A percentile compares a stretch with the other conserved stretches of the same genome.
These are phyloP conservation scores for Boletales sp. DNA, from an alignment of 768 basidiomycete genomes.

Conservation along the genomic window DNA sequence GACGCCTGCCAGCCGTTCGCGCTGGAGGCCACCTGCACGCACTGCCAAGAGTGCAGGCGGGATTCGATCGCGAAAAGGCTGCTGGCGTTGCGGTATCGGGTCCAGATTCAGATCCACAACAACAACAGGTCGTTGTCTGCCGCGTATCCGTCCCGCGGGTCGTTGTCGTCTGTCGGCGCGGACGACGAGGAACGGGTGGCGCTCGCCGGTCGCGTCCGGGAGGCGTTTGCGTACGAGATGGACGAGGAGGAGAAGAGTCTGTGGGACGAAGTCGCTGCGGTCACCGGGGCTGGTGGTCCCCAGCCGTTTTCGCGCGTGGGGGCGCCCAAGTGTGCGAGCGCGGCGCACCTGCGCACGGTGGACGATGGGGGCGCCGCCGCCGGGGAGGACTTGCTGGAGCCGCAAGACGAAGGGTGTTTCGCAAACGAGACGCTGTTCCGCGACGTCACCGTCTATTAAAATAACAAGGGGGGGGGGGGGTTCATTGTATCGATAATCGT, in stretches of 20 bases:
- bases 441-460: conserved; percentile 22
- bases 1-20: conserved; percentile 20
- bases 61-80: conserved; percentile 26
- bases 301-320: conserved; percentile 15
- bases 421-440: conserved; percentile 15
- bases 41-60: conserved; percentile 28
- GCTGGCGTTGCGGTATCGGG: conserved; percentile 15
- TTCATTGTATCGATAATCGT: conserved; percentile 8
- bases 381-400: conserved; percentile 12
- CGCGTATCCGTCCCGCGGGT: not conserved
- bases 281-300: conserved; percentile 13
- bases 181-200: conserved; percentile 2
- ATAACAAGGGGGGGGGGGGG: too few species aligned
- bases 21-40: conserved; percentile 19
- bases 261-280: conserved; percentile 28
- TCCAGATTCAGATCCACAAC: not conserved
- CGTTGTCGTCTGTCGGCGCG: not conserved
- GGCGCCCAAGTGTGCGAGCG: conserved; percentile 4
- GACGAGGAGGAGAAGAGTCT: conserved; percentile 27
- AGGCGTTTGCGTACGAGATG: conserved; percentile 17
- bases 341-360: not conserved
- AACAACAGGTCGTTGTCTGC: not conserved
- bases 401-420: conserved; percentile 15
- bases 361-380: conserved; percentile 2
- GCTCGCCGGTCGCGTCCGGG: conserved; percentile 8